Base-by-base conservation (phyloP, 2,329 filamentous ascomycete species). In the Arthrobotrys sphaeroides region DNA sequence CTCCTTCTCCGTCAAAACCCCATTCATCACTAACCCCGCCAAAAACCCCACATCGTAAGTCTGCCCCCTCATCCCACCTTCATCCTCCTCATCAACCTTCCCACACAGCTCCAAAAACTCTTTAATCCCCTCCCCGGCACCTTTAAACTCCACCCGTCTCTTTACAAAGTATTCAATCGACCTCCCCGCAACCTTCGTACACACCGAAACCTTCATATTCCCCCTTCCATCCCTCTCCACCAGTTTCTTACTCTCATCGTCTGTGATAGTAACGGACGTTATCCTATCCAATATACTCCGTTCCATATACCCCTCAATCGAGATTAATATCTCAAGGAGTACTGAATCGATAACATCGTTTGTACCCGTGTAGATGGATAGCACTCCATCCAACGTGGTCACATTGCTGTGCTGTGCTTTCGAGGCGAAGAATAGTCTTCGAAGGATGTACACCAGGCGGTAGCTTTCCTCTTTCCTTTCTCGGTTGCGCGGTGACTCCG, bases 371-470 rank as follows among this genome's bases (percentile, higher is more conserved):
- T 80, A 80, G 12, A 79, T 47, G 3, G 61, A 38, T 18, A 80
- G 38, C 24, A 79, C 49, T 2, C 78, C 78, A 28, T 80, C 78
- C 1, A 80, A 40, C 2, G 79, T 80, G 5, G 78, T 78, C 55
- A 78, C 33, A 26, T 74, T 80, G 7, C 77, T 77, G 47, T 79
- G 77, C 16, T 61, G 18, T 13, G 61, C 47, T 55, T 77, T 79
- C 7, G 65, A 68, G 4, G 75, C 47, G 5, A 55, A 76, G 49
- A 79, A 80, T 1, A 80, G 60, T 31, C 45, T 65, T 26, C 75
- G 73, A n/a, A 79, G 73, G 5, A 80, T 66, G 55, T 66, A 80
- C 0, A 69, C 70, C 36, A 79, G 47, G 43, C 59, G 49, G 66
- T 61, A 40, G 28, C 51, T 62, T 51, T 77, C 40, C 73, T 72